These are phyloP conservation scores for Aureobasidium leucospermi DNA, from an alignment of 2,329 filamentous ascomycete genomes.

Conservation along the genomic window DNA sequence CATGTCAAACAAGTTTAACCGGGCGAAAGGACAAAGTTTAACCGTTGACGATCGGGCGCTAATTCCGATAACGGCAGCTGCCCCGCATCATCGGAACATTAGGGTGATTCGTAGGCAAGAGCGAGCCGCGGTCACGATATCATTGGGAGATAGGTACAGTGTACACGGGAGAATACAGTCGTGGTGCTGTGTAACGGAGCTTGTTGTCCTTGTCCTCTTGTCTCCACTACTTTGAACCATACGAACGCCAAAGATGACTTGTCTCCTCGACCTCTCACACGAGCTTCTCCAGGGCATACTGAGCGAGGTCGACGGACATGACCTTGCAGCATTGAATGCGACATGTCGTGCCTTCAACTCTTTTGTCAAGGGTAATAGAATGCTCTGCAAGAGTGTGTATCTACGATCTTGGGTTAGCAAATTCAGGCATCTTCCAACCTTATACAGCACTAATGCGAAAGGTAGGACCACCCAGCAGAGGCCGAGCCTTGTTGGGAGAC, in stretches of 20 bases:
- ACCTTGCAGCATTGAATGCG: constrained; percentile 46
- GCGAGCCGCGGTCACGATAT: constrained; percentile 1
- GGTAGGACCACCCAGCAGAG: constrained; percentile 10
- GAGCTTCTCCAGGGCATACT: constrained; percentile 60
- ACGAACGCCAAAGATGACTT: constrained; percentile 26
- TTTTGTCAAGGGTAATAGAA: constrained; percentile 50
- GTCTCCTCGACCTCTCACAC: constrained; percentile 44
- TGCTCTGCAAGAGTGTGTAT: constrained; percentile 58
- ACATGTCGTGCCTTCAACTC: constrained; percentile 48
- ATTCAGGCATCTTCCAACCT: constrained; percentile 13
- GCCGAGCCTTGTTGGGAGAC: constrained; percentile 30
- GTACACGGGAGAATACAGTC: neutral
- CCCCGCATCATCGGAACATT: constrained; percentile 4
- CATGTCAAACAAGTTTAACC: neutral
- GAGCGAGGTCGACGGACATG: constrained; percentile 46
- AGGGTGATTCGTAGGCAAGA: neutral
- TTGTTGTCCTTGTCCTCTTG: neutral
- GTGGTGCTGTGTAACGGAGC: neutral
- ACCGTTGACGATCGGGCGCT: neutral
- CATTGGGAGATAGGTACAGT: neutral
- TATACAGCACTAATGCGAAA: neutral
- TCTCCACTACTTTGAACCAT: no score
- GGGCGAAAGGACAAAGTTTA: neutral
- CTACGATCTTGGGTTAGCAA: constrained; percentile 27
- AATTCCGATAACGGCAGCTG: neutral